Conservation (phyloP, 164 flowering plant species). For the Paratinospora sagittata region DNA sequence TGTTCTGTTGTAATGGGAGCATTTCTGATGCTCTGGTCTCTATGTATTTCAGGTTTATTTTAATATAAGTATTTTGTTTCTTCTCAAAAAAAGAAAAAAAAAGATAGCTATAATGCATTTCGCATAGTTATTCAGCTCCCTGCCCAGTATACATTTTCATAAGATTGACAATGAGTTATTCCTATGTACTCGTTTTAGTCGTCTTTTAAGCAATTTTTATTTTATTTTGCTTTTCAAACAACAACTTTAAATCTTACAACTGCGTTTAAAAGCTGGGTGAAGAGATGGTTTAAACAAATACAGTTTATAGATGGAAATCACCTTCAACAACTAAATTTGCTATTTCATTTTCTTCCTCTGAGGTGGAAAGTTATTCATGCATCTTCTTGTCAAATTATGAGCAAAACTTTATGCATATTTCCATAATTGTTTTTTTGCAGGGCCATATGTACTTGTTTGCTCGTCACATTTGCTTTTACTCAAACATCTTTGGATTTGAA, state of each 20-base stretch:
- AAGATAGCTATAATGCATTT: background rate
- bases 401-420: background rate
- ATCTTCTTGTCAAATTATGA: background rate
- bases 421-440: slow-evolving; percentile 34
- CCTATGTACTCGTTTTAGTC: background rate
- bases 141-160: background rate
- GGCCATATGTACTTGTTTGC: slow-evolving; percentile 93
- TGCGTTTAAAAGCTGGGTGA: background rate
- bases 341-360: background rate
- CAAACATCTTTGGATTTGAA: slow-evolving; percentile 96
- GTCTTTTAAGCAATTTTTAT: too few relatives aligned
- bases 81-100: background rate
- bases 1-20: too few relatives aligned
- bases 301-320: background rate
- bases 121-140: background rate
- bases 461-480: slow-evolving; percentile 78
- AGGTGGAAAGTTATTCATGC: background rate
- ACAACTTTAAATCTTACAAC: background rate
- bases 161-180: background rate
- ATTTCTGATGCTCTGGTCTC: too few relatives aligned
- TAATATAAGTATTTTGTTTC: too few relatives aligned
- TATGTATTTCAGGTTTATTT: too few relatives aligned
- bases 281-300: background rate
- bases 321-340: background rate
- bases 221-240: too few relatives aligned